Percentiles rank a stretch among this genome's conserved stretches.
Evolutionary conservation across 768 basidiomycete genomes (phyloP).

Genomic region (Lentinus tigrinus): DNA sequence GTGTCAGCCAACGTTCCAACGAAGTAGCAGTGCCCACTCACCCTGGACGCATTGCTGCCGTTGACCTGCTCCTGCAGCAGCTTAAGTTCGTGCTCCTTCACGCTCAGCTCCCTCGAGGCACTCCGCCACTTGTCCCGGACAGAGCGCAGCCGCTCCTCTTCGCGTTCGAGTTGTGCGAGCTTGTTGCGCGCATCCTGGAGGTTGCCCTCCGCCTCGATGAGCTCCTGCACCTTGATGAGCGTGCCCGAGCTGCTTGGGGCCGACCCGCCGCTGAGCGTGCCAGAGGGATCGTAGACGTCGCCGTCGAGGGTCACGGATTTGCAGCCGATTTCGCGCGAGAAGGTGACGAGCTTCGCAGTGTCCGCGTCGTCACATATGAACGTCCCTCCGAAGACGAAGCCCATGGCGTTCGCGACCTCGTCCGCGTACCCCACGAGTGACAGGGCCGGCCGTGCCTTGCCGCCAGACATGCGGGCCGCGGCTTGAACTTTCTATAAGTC

Average conservation of each 20-base stretch:
- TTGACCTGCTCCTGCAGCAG: slow-evolving; percentile 82
- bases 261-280: slow-evolving; percentile 89
- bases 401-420: slow-evolving; percentile 85
- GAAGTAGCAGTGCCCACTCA: slow-evolving; percentile 30
- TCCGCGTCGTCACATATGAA: slow-evolving; percentile 89
- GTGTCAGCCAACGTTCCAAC: neutral
- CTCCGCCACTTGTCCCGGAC: slow-evolving; percentile 61
- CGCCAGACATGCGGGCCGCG: slow-evolving; percentile 69
- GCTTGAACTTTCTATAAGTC: slow-evolving; percentile 66
- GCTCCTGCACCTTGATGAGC: slow-evolving; percentile 80
- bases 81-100: slow-evolving; percentile 84
- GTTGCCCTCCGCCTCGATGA: slow-evolving; percentile 64
- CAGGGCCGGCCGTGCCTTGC: slow-evolving; percentile 84
- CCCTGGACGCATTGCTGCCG: slow-evolving; percentile 87
- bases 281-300: slow-evolving; percentile 95
- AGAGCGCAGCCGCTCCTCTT: slow-evolving; percentile 51
- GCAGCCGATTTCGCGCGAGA: slow-evolving; percentile 62
- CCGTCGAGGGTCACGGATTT: slow-evolving; percentile 92
- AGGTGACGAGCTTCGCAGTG: slow-evolving; percentile 86
- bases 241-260: slow-evolving; percentile 74
- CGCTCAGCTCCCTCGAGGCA: slow-evolving; percentile 69
- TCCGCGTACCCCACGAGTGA: slow-evolving; percentile 80
- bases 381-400: slow-evolving; percentile 91
- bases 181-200: slow-evolving; percentile 48
- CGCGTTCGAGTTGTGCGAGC: slow-evolving; percentile 52